These are phyloP conservation scores for Eragrostis curvula DNA, from an alignment of 176 grass and related monocot species.

Conservation along the genomic window DNA sequence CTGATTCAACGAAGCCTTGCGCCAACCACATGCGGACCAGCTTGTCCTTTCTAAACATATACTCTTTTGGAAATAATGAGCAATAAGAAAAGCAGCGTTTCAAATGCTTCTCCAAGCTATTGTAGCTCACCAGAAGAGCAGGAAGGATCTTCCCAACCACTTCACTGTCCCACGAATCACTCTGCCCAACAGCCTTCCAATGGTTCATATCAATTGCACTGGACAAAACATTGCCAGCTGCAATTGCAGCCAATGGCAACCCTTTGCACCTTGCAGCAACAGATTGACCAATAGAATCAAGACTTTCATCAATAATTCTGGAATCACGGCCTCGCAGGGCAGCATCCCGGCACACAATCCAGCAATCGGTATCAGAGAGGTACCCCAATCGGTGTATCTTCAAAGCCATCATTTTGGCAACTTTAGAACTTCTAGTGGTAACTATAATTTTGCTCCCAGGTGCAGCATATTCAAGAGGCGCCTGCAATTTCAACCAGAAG, in stretches of 20 bases:
- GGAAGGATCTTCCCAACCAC: slow-evolving; percentile 31
- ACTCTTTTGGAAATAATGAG: slow-evolving; percentile 46
- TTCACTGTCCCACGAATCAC: slow-evolving; percentile 40
- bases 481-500: too few relatives aligned
- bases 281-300: slow-evolving; percentile 28
- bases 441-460: slow-evolving; percentile 46
- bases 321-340: slow-evolving; percentile 36
- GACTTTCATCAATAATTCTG: background rate
- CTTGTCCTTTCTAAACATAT: slow-evolving; percentile 44
- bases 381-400: slow-evolving; percentile 16
- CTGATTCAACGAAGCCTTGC: slow-evolving; percentile 36
- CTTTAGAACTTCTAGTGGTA: slow-evolving; percentile 35
- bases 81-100: slow-evolving; percentile 48
- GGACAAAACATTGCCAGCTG: slow-evolving; percentile 37
- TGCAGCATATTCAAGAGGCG: slow-evolving; percentile 9
- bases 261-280: slow-evolving; percentile 39
- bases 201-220: slow-evolving; percentile 23
- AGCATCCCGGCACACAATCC: slow-evolving; percentile 38
- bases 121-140: slow-evolving; percentile 48
- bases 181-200: slow-evolving; percentile 44
- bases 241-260: slow-evolving; percentile 46
- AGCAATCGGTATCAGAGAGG: slow-evolving; percentile 38
- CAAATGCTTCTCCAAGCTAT: slow-evolving; percentile 20
- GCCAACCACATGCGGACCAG: slow-evolving; percentile 52
- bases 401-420: slow-evolving; percentile 38